phyloP scores from a whole-genome alignment of 495 filamentous ascomycete genomes.

The Hyaloscypha variabilis region DNA sequence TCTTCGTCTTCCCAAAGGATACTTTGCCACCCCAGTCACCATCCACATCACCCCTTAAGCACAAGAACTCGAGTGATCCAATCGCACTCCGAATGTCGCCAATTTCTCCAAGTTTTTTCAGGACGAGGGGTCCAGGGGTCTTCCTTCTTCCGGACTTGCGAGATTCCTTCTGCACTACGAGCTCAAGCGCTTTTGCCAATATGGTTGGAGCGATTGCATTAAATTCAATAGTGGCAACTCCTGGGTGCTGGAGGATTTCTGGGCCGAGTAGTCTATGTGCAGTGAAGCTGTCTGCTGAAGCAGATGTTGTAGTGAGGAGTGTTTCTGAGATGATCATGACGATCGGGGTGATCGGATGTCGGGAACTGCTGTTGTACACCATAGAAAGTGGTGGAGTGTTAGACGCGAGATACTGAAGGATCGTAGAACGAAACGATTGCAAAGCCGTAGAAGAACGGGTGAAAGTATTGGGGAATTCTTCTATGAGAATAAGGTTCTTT shows the following conservation, averaged over 20 bases:
- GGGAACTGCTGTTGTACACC: conserved; percentile 28
- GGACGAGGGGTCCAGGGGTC: conserved; percentile 68
- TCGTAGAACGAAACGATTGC: conserved; percentile 71
- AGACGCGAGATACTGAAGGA: conserved; percentile 73
- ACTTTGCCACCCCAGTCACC: conserved; percentile 70
- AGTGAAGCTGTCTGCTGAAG: conserved; percentile 84
- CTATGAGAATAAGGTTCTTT: conserved; percentile 74
- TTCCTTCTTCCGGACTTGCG: conserved; percentile 65
- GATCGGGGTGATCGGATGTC: conserved; percentile 63
- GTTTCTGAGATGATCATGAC: conserved; percentile 93
- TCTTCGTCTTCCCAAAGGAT: conserved; percentile 60
- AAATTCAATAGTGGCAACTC: conserved; percentile 80
- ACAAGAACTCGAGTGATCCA: conserved; percentile 87
- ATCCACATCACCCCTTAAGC: conserved; percentile 69
- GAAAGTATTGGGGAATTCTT: conserved; percentile 92
- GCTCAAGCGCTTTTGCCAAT: conserved; percentile 78
- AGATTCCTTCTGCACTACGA: conserved; percentile 80
- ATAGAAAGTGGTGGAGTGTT: conserved; percentile 48
- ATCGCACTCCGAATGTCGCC: conserved; percentile 94
- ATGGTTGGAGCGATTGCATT: conserved; percentile 89
- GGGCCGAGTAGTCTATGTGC: conserved; percentile 85
- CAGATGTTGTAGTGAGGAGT: conserved; percentile 71
- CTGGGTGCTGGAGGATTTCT: conserved; percentile 77
- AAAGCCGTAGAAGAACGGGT: conserved; percentile 66
- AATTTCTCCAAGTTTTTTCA: conserved; percentile 75